These are phyloP conservation scores for Penicillium nordicum DNA, from an alignment of 2,329 filamentous ascomycete species.

Conservation along the genomic window DNA sequence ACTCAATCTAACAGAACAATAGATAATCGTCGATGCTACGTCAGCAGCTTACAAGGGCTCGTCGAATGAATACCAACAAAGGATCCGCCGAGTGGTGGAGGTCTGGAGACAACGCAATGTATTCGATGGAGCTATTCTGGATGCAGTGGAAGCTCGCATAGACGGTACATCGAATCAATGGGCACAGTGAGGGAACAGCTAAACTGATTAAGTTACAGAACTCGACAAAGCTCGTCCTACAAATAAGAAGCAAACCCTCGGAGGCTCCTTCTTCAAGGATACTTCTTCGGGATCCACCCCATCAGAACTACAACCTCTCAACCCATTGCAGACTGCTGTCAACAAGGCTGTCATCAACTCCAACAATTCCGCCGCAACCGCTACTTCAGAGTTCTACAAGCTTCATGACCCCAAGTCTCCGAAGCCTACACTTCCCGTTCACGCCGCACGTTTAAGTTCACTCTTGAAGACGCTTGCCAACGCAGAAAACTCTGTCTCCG, in stretches of 20 bases:
- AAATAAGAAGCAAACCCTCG: conserved; percentile 55
- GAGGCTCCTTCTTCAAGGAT: conserved; percentile 68
- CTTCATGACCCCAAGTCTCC: conserved; percentile 67
- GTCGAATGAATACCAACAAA: conserved; percentile 78
- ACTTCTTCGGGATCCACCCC: conserved; percentile 57
- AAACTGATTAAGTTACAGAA: conserved; percentile 38
- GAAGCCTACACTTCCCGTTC: conserved; percentile 78
- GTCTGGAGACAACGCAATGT: conserved; percentile 88
- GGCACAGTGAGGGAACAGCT: too few species aligned
- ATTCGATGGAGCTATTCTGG: conserved; percentile 76
- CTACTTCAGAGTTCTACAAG: conserved; percentile 80
- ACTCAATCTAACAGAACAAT: conserved; percentile 21
- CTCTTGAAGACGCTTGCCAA: conserved; percentile 85
- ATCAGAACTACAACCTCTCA: conserved; percentile 71
- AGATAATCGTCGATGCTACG: conserved; percentile 85
- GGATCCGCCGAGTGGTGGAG: conserved; percentile 83
- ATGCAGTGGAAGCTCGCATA: conserved; percentile 73
- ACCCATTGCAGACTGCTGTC: conserved; percentile 68
- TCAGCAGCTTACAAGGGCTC: conserved; percentile 87
- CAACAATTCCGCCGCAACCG: conserved; percentile 64
- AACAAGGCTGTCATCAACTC: conserved; percentile 68
- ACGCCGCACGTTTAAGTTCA: conserved; percentile 82
- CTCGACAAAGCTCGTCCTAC: conserved; percentile 54
- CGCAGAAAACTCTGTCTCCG: conserved; percentile 83
- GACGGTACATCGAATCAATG: conserved; percentile 57